Evolutionary conservation across 805 yeast species (phyloP).

Genomic region (Yarrowia keelungensis): DNA sequence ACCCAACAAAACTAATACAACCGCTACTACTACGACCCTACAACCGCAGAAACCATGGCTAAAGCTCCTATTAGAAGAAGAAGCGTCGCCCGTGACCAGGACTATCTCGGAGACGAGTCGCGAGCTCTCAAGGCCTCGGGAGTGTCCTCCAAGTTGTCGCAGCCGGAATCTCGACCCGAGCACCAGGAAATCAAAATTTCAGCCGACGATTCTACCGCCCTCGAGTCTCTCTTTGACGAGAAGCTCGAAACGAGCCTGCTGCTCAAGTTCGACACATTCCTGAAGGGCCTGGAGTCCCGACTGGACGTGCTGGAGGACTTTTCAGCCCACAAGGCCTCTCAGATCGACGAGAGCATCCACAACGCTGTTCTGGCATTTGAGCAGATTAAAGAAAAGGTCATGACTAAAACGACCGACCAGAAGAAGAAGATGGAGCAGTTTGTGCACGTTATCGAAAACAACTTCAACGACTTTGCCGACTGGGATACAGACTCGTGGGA

Average conservation of each 20-base stretch:
- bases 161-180: slow-evolving; percentile 12
- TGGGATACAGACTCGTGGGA: slow-evolving; percentile 37
- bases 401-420: slow-evolving; percentile 45
- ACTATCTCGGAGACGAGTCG: slow-evolving; percentile 9
- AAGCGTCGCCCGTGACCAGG: slow-evolving; percentile 30
- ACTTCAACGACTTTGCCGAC: slow-evolving; percentile 43
- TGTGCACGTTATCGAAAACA: slow-evolving; percentile 46
- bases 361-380: slow-evolving; percentile 46
- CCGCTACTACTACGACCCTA: too few species aligned
- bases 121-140: slow-evolving; percentile 23
- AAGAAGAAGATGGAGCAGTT: slow-evolving; percentile 49
- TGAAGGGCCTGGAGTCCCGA: slow-evolving; percentile 43
- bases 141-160: background rate
- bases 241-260: slow-evolving; percentile 20
- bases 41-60: background rate
- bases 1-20: background rate
- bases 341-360: slow-evolving; percentile 48
- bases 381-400: slow-evolving; percentile 48
- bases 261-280: slow-evolving; percentile 31
- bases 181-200: slow-evolving; percentile 25
- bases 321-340: slow-evolving; percentile 46
- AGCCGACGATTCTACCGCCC: background rate
- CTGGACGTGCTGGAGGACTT: slow-evolving; percentile 49
- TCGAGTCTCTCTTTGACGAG: slow-evolving; percentile 22
- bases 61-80: slow-evolving; percentile 35